phyloP scores from a whole-genome alignment of 257 asterid genomes.

The Solanum arcanum region DNA sequence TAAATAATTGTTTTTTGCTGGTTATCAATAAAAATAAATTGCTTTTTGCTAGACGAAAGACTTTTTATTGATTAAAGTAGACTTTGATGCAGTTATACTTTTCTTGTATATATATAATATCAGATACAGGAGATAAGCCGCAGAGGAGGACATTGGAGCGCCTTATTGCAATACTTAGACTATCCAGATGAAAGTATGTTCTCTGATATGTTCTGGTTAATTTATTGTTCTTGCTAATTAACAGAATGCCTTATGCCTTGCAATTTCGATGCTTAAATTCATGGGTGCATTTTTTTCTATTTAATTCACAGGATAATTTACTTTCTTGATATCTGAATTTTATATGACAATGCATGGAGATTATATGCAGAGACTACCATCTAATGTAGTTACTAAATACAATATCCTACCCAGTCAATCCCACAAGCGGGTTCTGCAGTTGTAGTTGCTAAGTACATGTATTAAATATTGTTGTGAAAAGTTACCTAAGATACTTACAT shows the following conservation, averaged over 20 bases:
- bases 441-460: neutral
- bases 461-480: neutral
- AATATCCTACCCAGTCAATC: neutral
- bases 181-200: slow-evolving; percentile 63
- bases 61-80: neutral
- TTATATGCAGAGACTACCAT: neutral
- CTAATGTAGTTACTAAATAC: neutral
- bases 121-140: slow-evolving; percentile 28
- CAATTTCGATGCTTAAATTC: neutral
- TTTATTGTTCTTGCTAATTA: neutral
- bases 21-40: no score
- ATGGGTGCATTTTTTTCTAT: neutral
- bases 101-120: neutral
- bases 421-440: neutral
- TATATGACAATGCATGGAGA: neutral
- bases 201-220: neutral
- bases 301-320: neutral
- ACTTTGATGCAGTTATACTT: neutral
- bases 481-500: neutral
- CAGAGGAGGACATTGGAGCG: slow-evolving; percentile 1
- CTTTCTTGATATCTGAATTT: neutral
- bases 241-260: neutral
- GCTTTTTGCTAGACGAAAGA: neutral
- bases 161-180: slow-evolving; percentile 33
- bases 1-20: neutral